phyloP scores from a whole-genome alignment of 495 filamentous ascomycete species.

The Penicillium subrubescens region DNA sequence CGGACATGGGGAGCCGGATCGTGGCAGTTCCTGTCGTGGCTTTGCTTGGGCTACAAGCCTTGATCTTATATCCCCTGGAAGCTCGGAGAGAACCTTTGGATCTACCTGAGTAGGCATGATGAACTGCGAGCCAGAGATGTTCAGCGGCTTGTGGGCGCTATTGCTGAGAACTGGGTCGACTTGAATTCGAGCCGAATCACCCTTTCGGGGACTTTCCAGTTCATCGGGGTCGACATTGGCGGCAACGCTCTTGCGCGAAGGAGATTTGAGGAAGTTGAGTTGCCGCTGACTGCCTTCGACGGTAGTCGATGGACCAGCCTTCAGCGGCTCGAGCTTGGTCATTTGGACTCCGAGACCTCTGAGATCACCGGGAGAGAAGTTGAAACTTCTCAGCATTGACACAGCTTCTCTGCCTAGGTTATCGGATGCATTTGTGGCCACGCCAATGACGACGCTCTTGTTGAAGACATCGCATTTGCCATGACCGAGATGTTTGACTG shows the following conservation, averaged over 20 bases:
- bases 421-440: constrained; percentile 74
- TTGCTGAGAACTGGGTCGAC: constrained; percentile 52
- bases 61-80: constrained; percentile 76
- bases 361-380: constrained; percentile 85
- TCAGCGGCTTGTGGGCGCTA: constrained; percentile 64
- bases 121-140: constrained; percentile 84
- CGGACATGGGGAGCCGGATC: constrained; percentile 35
- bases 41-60: constrained; percentile 62
- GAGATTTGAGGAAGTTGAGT: constrained; percentile 57
- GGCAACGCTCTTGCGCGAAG: constrained; percentile 31
- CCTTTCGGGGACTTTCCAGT: constrained; percentile 69
- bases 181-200: constrained; percentile 50
- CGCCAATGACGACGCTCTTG: constrained; percentile 79
- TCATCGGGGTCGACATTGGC: constrained; percentile 52
- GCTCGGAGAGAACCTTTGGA: constrained; percentile 70
- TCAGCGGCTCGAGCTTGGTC: constrained; percentile 85
- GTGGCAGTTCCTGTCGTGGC: constrained; percentile 25
- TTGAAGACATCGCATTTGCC: constrained; percentile 93
- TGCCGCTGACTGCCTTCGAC: constrained; percentile 65
- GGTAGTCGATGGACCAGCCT: constrained; percentile 38
- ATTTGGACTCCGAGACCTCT: constrained; percentile 88
- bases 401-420: constrained; percentile 77
- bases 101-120: constrained; percentile 81
- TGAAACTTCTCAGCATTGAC: constrained; percentile 77
- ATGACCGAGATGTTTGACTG: constrained; percentile 92